Evolutionary conservation across 371 early-diverging fungal species (phyloP).

Genomic region (Rhizomucor pusillus): DNA sequence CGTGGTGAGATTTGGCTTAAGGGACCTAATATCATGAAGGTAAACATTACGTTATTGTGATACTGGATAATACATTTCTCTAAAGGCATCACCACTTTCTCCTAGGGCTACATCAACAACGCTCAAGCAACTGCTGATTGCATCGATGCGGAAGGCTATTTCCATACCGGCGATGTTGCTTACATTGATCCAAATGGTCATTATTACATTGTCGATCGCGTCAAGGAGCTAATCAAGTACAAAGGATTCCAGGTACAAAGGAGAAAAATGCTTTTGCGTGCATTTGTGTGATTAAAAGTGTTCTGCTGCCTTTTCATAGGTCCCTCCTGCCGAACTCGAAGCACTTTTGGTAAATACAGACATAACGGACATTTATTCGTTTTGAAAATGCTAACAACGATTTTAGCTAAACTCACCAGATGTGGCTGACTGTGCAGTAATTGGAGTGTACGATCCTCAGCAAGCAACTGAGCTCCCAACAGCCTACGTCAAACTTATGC

Average conservation of each 20-base stretch:
- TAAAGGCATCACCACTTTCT: background rate
- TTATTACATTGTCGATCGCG: constrained; percentile 67
- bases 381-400: background rate
- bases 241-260: constrained; percentile 64
- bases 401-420: constrained; percentile 54
- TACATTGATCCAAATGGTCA: constrained; percentile 55
- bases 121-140: constrained; percentile 63
- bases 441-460: constrained; percentile 50
- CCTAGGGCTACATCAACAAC: constrained; percentile 64
- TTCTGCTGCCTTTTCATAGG: constrained; percentile 1
- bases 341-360: constrained; percentile 41
- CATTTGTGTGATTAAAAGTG: no score
- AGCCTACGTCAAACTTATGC: constrained; percentile 60
- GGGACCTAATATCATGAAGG: constrained; percentile 79
- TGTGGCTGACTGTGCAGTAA: constrained; percentile 73
- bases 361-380: background rate
- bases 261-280: background rate
- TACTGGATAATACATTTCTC: background rate
- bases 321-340: constrained; percentile 71
- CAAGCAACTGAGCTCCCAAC: constrained; percentile 71
- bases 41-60: no score
- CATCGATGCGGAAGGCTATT: constrained; percentile 61
- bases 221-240: constrained; percentile 77
- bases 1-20: constrained; percentile 75
- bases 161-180: constrained; percentile 87